These are phyloP conservation scores for Plasmopara halstedii DNA, from an alignment of 352 stramenopile species.

Conservation along the genomic window DNA sequence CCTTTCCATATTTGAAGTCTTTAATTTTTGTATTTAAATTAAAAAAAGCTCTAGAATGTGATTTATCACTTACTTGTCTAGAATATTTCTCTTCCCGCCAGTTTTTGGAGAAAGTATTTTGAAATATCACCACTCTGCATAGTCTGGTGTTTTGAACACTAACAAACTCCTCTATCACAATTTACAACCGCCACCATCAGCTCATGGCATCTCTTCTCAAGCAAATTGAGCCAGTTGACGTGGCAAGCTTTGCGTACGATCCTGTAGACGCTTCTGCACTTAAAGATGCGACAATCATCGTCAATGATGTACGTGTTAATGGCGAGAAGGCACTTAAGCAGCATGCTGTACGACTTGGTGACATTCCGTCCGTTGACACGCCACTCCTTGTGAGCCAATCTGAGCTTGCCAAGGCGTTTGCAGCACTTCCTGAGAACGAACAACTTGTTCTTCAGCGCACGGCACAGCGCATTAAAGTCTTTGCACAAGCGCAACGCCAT, in stretches of 20 bases:
- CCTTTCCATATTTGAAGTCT: no score
- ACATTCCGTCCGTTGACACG: conserved; percentile 35
- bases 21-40: no score
- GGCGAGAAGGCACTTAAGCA: conserved; percentile 37
- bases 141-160: no score
- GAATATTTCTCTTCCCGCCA: no score
- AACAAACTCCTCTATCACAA: no score
- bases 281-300: conserved; percentile 51
- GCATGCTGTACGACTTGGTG: conserved; percentile 61
- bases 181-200: neutral
- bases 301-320: conserved; percentile 51
- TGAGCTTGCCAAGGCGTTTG: conserved; percentile 81
- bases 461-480: conserved; percentile 83
- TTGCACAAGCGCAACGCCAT: conserved; percentile 90
- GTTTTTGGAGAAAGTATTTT: no score
- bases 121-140: no score
- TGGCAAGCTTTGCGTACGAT: conserved; percentile 75
- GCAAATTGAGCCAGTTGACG: conserved; percentile 58
- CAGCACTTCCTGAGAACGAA: conserved; percentile 59
- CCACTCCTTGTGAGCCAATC: conserved; percentile 45
- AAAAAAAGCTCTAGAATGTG: no score
- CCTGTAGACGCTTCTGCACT: conserved; percentile 62
- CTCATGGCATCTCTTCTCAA: conserved; percentile 42
- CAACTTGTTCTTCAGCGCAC: conserved; percentile 84
- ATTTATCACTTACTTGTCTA: no score